Conservation (phyloP, 2,329 filamentous ascomycete species). For the Stylonectria norvegica region DNA sequence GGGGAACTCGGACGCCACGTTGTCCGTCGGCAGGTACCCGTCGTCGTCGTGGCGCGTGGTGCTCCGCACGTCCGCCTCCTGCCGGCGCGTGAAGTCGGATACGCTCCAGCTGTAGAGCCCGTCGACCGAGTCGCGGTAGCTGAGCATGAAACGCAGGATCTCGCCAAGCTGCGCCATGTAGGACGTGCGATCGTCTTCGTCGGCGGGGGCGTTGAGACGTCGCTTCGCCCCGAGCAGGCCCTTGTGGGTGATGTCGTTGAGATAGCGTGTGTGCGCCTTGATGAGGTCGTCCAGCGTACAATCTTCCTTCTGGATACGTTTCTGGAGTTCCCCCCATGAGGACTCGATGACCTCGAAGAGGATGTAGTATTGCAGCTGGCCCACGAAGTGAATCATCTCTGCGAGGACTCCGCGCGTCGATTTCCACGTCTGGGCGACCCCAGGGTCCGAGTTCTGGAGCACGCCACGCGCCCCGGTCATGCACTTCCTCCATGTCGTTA, state of each 20-base stretch:
- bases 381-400: slow-evolving; percentile 98
- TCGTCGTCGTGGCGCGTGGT: slow-evolving; percentile 47
- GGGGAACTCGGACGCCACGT: slow-evolving; percentile 64
- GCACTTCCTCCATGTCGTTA: slow-evolving; percentile 87
- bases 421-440: slow-evolving; percentile 81
- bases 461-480: slow-evolving; percentile 96
- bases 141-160: slow-evolving; percentile 88
- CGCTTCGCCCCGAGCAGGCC: slow-evolving; percentile 77
- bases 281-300: slow-evolving; percentile 95
- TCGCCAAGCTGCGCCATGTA: slow-evolving; percentile 92
- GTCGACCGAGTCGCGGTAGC: slow-evolving; percentile 90
- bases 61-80: slow-evolving; percentile 75
- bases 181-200: slow-evolving; percentile 65
- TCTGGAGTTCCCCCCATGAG: slow-evolving; percentile 87
- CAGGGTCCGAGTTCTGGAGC: slow-evolving; percentile 66
- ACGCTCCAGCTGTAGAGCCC: slow-evolving; percentile 93
- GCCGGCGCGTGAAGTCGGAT: slow-evolving; percentile 87
- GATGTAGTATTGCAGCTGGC: slow-evolving; percentile 97
- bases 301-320: slow-evolving; percentile 75
- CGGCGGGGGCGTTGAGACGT: slow-evolving; percentile 31
- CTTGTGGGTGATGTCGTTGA: slow-evolving; percentile 93
- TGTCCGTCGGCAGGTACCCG: slow-evolving; percentile 41
- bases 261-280: slow-evolving; percentile 82
- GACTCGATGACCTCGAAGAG: slow-evolving; percentile 97
- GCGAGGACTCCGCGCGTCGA: slow-evolving; percentile 81